Conservation (phyloP, 805 yeast species). For the Monosporozyma yasuniensis region DNA sequence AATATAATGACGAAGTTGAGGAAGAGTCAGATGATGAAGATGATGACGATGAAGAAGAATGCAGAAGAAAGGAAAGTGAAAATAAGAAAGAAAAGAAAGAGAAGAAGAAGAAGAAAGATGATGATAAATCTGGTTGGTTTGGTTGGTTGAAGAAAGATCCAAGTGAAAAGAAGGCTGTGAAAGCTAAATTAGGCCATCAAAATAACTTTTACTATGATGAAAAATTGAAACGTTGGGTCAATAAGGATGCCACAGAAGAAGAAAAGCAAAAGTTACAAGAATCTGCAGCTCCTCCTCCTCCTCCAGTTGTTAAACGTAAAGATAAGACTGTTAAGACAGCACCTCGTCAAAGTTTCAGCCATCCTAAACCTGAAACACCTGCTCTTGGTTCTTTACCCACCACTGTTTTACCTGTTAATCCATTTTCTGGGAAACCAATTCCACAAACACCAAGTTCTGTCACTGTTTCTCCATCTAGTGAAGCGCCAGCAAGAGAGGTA, state of each 20-base stretch:
- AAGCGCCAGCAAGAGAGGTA: constrained; percentile 11
- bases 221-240: constrained; percentile 78
- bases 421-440: constrained; percentile 29
- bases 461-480: constrained; percentile 12
- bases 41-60: constrained; percentile 9
- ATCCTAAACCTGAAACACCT: constrained; percentile 15
- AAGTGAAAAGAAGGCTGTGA: constrained; percentile 64
- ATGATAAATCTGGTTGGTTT: constrained; percentile 33
- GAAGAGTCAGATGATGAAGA: constrained; percentile 36
- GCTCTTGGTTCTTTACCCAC: constrained; percentile 20
- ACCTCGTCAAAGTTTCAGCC: constrained; percentile 30
- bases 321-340: constrained; percentile 26
- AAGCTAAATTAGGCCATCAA: constrained; percentile 80
- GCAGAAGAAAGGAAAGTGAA: background rate
- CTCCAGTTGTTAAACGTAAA: constrained; percentile 34
- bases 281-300: constrained; percentile 70
- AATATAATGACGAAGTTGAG: constrained; percentile 39
- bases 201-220: constrained; percentile 68
- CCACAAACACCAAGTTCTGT: constrained; percentile 3
- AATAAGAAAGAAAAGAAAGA: constrained; percentile 13
- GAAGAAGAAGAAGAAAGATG: constrained; percentile 15
- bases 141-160: constrained; percentile 57
- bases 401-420: constrained; percentile 26
- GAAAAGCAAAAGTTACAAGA: constrained; percentile 48
- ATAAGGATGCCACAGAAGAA: constrained; percentile 55